Evolutionary conservation across 495 filamentous ascomycete genomes (phyloP).

Genomic region (Cairneyella variabilis): DNA sequence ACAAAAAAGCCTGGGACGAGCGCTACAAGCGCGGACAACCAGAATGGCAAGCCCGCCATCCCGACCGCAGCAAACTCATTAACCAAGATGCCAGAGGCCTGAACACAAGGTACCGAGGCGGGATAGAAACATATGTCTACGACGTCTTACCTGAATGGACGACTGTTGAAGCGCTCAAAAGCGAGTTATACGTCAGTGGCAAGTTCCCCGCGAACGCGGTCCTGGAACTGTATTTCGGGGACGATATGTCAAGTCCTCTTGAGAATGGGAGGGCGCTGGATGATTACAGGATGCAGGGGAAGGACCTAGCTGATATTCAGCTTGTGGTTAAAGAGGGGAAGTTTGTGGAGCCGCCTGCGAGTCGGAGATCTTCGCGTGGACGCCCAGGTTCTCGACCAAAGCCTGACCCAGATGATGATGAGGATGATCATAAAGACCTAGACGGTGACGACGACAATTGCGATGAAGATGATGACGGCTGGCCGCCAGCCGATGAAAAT

Average conservation of each 20-base stretch:
- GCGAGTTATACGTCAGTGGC: neutral
- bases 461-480: too few relatives aligned
- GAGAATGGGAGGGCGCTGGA: neutral
- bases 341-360: too few relatives aligned
- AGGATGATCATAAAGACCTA: too few relatives aligned
- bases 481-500: too few relatives aligned
- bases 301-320: neutral
- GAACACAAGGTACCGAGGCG: neutral
- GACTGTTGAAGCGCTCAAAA: neutral
- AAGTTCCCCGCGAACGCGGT: constrained; percentile 1
- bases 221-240: neutral
- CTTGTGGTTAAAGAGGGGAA: neutral
- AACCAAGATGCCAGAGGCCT: neutral
- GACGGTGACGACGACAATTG: too few relatives aligned
- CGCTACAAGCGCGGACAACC: neutral
- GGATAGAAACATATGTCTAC: constrained; percentile 4
- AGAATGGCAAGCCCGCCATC: neutral
- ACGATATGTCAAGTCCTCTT: neutral
- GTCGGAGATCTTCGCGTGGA: too few relatives aligned
- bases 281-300: neutral
- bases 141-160: neutral
- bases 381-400: too few relatives aligned
- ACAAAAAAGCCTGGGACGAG: neutral
- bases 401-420: too few relatives aligned
- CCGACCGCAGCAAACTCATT: neutral